phyloP scores from a whole-genome alignment of 257 asterid genomes.

The Orobanche coerulescens region DNA sequence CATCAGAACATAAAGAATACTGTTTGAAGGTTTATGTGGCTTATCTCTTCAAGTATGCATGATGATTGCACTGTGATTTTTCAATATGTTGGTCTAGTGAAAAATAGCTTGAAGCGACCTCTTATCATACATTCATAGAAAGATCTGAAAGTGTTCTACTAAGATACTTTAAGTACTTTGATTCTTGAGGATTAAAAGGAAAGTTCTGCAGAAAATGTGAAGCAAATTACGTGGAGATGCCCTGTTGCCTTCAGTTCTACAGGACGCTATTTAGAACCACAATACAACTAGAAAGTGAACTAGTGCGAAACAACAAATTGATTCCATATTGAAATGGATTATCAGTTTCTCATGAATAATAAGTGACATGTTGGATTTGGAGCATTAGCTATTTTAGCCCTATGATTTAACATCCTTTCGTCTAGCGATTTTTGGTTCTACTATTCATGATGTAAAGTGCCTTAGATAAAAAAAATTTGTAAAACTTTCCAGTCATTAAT shows the following conservation, averaged over 20 bases:
- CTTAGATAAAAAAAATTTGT: background rate
- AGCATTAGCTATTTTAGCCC: background rate
- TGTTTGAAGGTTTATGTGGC: background rate
- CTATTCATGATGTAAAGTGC: background rate
- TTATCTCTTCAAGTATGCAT: too few species aligned
- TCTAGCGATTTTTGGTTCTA: background rate
- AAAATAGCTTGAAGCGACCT: background rate
- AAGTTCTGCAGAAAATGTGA: background rate
- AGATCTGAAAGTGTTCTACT: background rate
- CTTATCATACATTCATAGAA: background rate
- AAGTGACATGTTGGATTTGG: background rate
- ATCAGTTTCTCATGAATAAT: background rate
- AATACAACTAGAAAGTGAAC: background rate
- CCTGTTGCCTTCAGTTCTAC: background rate
- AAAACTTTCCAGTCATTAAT: slow-evolving; percentile 1
- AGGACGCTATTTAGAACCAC: background rate
- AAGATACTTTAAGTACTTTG: background rate
- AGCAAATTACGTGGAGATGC: background rate
- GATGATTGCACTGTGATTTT: background rate
- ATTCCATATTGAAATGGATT: background rate
- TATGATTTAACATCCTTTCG: background rate
- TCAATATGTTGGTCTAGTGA: background rate
- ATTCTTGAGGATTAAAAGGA: background rate
- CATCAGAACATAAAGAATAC: background rate
- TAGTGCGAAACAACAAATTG: background rate